These are phyloP conservation scores for Psilocybe subaeruginosa DNA, from an alignment of 768 basidiomycete species.

Conservation along the genomic window DNA sequence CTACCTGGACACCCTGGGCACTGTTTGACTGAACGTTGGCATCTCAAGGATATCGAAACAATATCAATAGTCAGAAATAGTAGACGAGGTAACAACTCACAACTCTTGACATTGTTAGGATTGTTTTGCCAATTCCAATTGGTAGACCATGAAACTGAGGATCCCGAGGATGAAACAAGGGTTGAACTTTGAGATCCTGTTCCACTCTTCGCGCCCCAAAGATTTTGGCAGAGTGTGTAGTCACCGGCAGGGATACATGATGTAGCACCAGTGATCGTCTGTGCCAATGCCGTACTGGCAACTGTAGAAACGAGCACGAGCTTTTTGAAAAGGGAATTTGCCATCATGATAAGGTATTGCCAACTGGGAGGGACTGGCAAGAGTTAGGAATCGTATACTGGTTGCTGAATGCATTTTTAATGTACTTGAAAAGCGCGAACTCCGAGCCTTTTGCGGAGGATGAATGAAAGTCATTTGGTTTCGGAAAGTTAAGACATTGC, in stretches of 20 bases:
- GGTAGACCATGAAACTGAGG: conserved; percentile 54
- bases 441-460: conserved; percentile 1
- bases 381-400: not conserved
- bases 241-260: conserved; percentile 28
- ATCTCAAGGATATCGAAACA: conserved; percentile 30
- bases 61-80: not conserved
- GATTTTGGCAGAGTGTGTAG: conserved; percentile 59
- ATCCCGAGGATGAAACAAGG: conserved; percentile 38
- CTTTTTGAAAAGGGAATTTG: not conserved
- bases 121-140: conserved; percentile 54
- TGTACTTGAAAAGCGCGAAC: not conserved
- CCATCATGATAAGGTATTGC: no score
- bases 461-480: not conserved
- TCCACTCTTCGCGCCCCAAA: conserved; percentile 55
- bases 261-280: conserved; percentile 2
- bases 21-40: conserved; percentile 50
- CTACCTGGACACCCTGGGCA: conserved; percentile 51
- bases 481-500: not conserved
- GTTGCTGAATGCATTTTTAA: not conserved
- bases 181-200: conserved; percentile 54
- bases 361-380: no score
- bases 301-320: not conserved
- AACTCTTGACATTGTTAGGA: conserved; percentile 58
- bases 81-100: conserved; percentile 30
- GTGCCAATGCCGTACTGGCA: not conserved